Evolutionary conservation across 805 yeast genomes (phyloP).

Genomic region (Candida morakotiae): DNA sequence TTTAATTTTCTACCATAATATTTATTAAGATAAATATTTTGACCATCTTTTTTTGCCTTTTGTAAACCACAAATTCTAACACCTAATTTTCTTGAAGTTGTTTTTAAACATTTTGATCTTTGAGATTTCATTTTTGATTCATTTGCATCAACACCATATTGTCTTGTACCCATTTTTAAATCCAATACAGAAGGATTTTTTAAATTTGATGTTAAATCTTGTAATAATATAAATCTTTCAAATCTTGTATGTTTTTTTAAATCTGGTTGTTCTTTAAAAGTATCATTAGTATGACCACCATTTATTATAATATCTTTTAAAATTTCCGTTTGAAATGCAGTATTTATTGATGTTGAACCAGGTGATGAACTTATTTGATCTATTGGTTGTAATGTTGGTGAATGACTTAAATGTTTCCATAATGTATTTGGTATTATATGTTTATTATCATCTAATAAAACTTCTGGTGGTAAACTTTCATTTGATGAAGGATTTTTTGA

Average conservation of each 20-base stretch:
- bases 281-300: conserved; percentile 26
- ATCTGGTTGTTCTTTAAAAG: conserved; percentile 3
- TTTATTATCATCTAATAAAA: conserved; percentile 84
- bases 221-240: conserved; percentile 80
- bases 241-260: conserved; percentile 49
- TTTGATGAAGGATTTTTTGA: background rate
- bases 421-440: conserved; percentile 86
- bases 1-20: conserved; percentile 82
- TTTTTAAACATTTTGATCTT: conserved; percentile 69
- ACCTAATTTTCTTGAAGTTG: conserved; percentile 81
- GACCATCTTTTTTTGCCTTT: conserved; percentile 28
- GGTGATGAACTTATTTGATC: conserved; percentile 8
- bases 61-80: conserved; percentile 95
- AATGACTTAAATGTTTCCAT: conserved; percentile 55
- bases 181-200: conserved; percentile 86
- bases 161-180: conserved; percentile 97
- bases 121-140: conserved; percentile 72
- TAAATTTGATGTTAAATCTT: conserved; percentile 85
- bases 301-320: conserved; percentile 33
- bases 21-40: conserved; percentile 61
- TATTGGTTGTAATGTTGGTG: conserved; percentile 10
- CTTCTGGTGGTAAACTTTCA: conserved; percentile 52
- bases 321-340: conserved; percentile 35
- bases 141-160: conserved; percentile 92
- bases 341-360: conserved; percentile 34